phyloP scores from a whole-genome alignment of 2,329 filamentous ascomycete species.

The Cordyceps cateniannulata region DNA sequence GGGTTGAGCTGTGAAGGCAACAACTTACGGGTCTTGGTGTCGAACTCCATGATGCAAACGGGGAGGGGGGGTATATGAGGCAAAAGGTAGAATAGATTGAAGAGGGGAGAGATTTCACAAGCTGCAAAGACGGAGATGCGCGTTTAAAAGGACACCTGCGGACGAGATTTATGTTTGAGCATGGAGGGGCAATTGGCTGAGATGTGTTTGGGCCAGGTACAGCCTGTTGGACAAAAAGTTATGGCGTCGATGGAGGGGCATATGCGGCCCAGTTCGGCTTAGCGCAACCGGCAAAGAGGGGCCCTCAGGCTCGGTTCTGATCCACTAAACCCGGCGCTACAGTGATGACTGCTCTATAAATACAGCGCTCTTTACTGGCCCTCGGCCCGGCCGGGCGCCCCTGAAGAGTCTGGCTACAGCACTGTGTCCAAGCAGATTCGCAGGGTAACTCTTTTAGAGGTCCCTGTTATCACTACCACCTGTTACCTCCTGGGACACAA shows the following conservation, averaged over 20 bases:
- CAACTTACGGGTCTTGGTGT: conserved; percentile 63
- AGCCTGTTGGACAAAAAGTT: background rate
- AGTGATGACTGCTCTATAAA: background rate
- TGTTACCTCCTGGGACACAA: too few relatives aligned
- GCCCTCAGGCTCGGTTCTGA: background rate
- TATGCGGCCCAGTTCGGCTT: background rate
- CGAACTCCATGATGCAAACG: conserved; percentile 56
- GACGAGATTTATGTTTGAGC: conserved; percentile 8
- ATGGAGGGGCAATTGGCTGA: conserved; percentile 11
- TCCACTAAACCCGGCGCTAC: background rate
- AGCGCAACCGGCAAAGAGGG: background rate
- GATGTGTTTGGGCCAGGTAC: conserved; percentile 2
- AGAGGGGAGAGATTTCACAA: background rate
- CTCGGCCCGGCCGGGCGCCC: background rate
- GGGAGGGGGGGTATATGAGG: background rate
- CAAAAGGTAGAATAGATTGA: background rate
- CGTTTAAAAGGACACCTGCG: conserved; percentile 5
- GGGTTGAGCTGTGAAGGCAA: background rate
- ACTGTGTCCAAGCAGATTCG: too few relatives aligned
- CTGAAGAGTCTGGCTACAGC: background rate
- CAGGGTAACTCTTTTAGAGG: too few relatives aligned
- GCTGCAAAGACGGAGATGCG: background rate
- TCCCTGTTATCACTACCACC: too few relatives aligned
- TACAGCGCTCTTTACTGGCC: background rate
- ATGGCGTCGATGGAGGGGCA: conserved; percentile 9